Evolutionary conservation across 208 protist genomes (phyloP).

Genomic region (Phytomonas sp.): DNA sequence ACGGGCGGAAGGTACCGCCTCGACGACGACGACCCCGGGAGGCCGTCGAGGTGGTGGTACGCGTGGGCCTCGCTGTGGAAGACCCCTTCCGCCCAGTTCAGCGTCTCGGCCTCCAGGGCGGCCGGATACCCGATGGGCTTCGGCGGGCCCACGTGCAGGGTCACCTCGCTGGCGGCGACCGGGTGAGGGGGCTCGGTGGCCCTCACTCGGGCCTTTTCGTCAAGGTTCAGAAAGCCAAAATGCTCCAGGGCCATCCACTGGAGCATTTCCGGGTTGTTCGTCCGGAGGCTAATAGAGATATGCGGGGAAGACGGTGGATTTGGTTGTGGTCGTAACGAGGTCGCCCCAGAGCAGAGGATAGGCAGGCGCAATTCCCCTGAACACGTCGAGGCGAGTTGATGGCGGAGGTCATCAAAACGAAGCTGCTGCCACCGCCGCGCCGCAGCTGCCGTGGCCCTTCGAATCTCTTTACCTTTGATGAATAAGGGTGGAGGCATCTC

Average conservation of each 20-base stretch:
- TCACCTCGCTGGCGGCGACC: constrained; percentile 13
- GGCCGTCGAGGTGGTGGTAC: constrained; percentile 14
- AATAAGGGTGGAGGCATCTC: background rate
- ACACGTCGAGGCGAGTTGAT: constrained; percentile 16
- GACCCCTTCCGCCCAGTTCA: constrained; percentile 43
- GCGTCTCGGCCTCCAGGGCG: constrained; percentile 28
- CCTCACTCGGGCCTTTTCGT: background rate
- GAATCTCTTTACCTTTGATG: constrained; percentile 11
- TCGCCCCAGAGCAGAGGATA: background rate
- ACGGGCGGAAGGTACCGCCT: constrained; percentile 1
- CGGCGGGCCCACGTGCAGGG: constrained; percentile 42
- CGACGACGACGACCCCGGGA: background rate
- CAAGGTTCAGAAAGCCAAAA: constrained; percentile 18
- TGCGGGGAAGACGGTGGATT: background rate
- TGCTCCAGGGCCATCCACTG: constrained; percentile 20
- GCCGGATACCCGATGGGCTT: constrained; percentile 40
- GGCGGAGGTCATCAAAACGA: constrained; percentile 19
- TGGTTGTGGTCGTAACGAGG: too few species aligned
- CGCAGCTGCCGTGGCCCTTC: constrained; percentile 16
- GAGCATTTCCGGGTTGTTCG: constrained; percentile 18
- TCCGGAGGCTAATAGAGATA: constrained; percentile 19
- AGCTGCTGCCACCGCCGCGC: constrained; percentile 27
- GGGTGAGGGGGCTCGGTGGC: background rate
- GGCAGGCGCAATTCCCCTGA: constrained; percentile 14
- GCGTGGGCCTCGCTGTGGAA: constrained; percentile 31